Evolutionary conservation across 768 basidiomycete genomes (phyloP).

Genomic region (Neoboletus subvelutipes): DNA sequence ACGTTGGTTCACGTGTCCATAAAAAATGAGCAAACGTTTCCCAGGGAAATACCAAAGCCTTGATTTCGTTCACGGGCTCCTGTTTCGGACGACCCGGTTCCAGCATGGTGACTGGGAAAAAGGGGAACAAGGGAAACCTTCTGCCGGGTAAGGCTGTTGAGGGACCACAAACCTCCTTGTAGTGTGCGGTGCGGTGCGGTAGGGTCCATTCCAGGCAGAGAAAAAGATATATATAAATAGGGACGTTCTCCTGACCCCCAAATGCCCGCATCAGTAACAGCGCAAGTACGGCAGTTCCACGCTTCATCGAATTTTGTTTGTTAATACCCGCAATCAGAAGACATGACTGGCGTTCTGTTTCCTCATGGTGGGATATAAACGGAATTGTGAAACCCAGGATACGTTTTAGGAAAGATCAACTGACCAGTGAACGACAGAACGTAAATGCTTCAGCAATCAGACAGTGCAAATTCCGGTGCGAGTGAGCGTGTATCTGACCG

Average conservation of each 20-base stretch:
- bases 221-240: background rate
- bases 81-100: background rate
- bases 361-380: constrained; percentile 8
- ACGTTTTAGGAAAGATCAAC: background rate
- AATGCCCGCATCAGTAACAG: background rate
- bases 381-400: background rate
- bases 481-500: background rate
- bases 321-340: constrained; percentile 6
- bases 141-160: background rate
- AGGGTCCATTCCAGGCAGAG: background rate
- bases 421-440: background rate
- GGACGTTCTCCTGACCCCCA: background rate
- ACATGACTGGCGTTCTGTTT: background rate
- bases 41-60: background rate
- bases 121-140: background rate
- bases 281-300: constrained; percentile 1
- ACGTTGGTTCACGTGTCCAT: background rate
- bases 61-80: background rate
- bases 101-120: background rate
- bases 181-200: background rate
- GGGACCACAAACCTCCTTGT: background rate
- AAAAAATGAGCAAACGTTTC: background rate
- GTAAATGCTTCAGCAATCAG: background rate
- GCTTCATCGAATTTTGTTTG: background rate
- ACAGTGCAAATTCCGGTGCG: background rate